These are phyloP conservation scores for Microcyclospora tardicrescens DNA, from an alignment of 2,329 filamentous ascomycete species.

Conservation along the genomic window DNA sequence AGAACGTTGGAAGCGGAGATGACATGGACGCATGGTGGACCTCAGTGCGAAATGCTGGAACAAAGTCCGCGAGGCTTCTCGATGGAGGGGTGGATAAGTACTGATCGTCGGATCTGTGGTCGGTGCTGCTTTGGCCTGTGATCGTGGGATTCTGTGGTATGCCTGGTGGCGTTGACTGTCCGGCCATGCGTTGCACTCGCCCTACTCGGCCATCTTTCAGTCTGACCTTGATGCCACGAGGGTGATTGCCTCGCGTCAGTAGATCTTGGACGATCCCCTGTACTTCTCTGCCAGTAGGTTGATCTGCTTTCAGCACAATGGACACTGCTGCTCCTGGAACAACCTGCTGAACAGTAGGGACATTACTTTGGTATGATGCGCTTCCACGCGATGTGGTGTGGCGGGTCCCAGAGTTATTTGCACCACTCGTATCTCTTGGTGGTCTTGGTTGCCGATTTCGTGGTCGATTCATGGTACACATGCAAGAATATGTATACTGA, in stretches of 20 bases:
- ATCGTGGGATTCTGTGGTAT: background rate
- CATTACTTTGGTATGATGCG: slow-evolving; percentile 1
- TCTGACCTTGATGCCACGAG: slow-evolving; percentile 63
- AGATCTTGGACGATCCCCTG: slow-evolving; percentile 53
- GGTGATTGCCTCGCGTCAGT: slow-evolving; percentile 61
- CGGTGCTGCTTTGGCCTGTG: slow-evolving; percentile 1
- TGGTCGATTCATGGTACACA: background rate
- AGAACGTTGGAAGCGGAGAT: slow-evolving; percentile 10
- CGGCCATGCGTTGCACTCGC: slow-evolving; percentile 52
- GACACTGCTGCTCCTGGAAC: slow-evolving; percentile 51
- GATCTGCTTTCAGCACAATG: slow-evolving; percentile 64
- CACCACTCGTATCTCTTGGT: slow-evolving; percentile 2
- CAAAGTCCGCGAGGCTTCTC: slow-evolving; percentile 16
- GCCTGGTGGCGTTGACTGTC: slow-evolving; percentile 1
- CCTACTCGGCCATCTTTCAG: slow-evolving; percentile 59
- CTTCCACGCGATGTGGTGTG: slow-evolving; percentile 2
- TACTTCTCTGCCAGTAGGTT: slow-evolving; percentile 60
- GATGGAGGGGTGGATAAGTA: slow-evolving; percentile 11
- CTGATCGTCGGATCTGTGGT: slow-evolving; percentile 6
- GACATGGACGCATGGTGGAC: background rate
- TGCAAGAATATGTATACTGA: no score
- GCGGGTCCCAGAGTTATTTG: slow-evolving; percentile 3
- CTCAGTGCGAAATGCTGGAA: slow-evolving; percentile 14
- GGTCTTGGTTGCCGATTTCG: slow-evolving; percentile 1
- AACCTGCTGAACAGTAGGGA: slow-evolving; percentile 33